These are phyloP conservation scores for Chaetomium globosum DNA, from an alignment of 2,329 filamentous ascomycete genomes.

Conservation along the genomic window DNA sequence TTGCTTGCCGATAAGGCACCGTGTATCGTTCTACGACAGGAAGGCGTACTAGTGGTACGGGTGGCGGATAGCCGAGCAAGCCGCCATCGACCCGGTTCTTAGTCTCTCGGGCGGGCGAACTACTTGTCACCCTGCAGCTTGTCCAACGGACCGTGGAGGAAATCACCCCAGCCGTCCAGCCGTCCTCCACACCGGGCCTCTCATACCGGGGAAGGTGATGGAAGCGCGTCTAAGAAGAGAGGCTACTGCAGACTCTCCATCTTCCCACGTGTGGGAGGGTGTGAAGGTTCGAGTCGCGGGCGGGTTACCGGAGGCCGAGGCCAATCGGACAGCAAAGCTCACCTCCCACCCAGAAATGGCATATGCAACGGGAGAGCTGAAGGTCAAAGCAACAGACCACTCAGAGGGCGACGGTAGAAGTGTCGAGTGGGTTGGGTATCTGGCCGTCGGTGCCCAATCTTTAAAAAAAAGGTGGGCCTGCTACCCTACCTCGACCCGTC, in stretches of 20 bases:
- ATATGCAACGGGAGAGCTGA: conserved; percentile 12
- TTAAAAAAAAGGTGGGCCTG: conserved; percentile 3
- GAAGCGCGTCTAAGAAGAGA: neutral
- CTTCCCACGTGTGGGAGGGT: conserved; percentile 8
- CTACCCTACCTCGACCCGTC: conserved; percentile 10
- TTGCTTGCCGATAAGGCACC: neutral
- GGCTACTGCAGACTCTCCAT: neutral
- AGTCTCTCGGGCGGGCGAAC: neutral
- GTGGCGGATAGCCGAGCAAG: neutral
- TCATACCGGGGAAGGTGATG: neutral
- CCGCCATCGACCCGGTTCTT: neutral
- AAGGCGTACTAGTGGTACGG: neutral
- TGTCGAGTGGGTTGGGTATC: conserved; percentile 21
- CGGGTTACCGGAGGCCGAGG: neutral
- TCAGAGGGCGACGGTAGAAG: conserved; percentile 1
- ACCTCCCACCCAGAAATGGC: conserved; percentile 11
- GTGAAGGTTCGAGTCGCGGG: neutral
- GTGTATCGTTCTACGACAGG: neutral
- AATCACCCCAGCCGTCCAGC: neutral
- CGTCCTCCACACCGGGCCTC: neutral
- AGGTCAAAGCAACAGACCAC: conserved; percentile 11
- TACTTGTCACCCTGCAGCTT: neutral
- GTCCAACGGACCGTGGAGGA: neutral
- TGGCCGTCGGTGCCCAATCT: conserved; percentile 25
- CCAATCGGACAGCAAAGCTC: conserved; percentile 13